phyloP scores from a whole-genome alignment of 305 asterid species.

The Ajuga reptans region DNA sequence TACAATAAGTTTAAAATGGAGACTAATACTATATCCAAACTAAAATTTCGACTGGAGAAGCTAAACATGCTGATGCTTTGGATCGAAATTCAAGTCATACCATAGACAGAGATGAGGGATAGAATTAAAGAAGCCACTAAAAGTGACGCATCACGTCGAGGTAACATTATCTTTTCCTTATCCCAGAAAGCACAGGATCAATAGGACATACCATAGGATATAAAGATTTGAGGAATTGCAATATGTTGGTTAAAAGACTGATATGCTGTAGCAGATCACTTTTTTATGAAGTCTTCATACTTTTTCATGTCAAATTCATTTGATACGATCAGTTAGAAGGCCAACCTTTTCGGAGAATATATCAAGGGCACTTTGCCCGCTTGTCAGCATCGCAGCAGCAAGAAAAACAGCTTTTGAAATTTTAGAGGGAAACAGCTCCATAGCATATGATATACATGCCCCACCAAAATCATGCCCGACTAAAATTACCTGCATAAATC shows the following conservation, averaged over 20 bases:
- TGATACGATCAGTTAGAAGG: slow-evolving; percentile 8
- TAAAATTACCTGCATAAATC: slow-evolving; percentile 64
- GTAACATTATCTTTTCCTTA: not conserved
- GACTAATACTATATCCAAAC: not conserved
- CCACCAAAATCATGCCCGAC: slow-evolving; percentile 99
- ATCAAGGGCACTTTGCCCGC: slow-evolving; percentile 82
- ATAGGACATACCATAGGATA: not conserved
- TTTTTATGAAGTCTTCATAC: not conserved
- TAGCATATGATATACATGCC: slow-evolving; percentile 75
- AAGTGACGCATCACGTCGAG: slow-evolving; percentile 1
- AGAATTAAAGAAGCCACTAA: not conserved
- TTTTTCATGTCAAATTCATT: slow-evolving; percentile 4
- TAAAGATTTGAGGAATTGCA: not conserved
- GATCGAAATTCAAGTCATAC: not conserved
- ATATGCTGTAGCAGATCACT: not conserved
- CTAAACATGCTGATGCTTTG: not conserved
- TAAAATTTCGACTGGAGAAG: not conserved
- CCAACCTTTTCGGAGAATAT: slow-evolving; percentile 79
- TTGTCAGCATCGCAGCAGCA: slow-evolving; percentile 83
- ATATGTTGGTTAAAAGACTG: not conserved
- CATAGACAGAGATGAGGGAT: slow-evolving; percentile 1
- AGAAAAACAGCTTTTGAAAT: slow-evolving; percentile 77
- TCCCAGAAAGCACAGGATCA: not conserved
- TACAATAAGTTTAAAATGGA: not conserved
- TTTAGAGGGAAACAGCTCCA: slow-evolving; percentile 74